Evolutionary conservation across 192 early-diverging fungal genomes (phyloP).

Genomic region (Coemansia sp.): DNA sequence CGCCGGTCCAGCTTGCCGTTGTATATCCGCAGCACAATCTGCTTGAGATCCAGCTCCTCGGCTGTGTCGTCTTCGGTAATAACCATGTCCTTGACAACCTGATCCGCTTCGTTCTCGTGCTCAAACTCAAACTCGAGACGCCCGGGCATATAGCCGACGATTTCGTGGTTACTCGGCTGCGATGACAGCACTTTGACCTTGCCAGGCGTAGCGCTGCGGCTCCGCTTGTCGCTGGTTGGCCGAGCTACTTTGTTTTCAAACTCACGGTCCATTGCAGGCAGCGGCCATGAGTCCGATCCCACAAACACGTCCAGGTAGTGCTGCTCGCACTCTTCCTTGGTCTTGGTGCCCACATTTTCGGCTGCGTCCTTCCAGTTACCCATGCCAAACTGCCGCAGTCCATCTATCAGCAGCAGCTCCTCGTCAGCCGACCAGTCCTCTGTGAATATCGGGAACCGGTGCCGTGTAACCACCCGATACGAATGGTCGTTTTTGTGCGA

Average conservation of each 20-base stretch:
- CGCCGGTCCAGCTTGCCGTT: conserved; percentile 82
- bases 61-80: conserved; percentile 82
- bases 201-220: conserved; percentile 23
- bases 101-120: conserved; percentile 93
- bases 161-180: conserved; percentile 92
- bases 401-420: conserved; percentile 90
- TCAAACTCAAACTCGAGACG: conserved; percentile 96
- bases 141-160: conserved; percentile 96
- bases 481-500: conserved; percentile 80
- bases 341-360: conserved; percentile 89
- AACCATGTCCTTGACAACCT: conserved; percentile 89
- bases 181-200: conserved; percentile 67
- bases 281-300: conserved; percentile 71
- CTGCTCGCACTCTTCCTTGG: conserved; percentile 78
- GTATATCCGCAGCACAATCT: conserved; percentile 89
- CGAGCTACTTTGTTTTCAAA: conserved; percentile 58
- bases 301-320: conserved; percentile 90
- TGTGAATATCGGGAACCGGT: conserved; percentile 82
- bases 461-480: conserved; percentile 77
- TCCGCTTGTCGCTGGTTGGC: conserved; percentile 12
- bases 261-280: conserved; percentile 69
- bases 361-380: conserved; percentile 98
- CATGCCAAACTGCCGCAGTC: conserved; percentile 85
- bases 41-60: conserved; percentile 86
- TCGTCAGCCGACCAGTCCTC: conserved; percentile 94